phyloP scores from a whole-genome alignment of 257 asterid genomes.

The Fraxinus cuspidata region DNA sequence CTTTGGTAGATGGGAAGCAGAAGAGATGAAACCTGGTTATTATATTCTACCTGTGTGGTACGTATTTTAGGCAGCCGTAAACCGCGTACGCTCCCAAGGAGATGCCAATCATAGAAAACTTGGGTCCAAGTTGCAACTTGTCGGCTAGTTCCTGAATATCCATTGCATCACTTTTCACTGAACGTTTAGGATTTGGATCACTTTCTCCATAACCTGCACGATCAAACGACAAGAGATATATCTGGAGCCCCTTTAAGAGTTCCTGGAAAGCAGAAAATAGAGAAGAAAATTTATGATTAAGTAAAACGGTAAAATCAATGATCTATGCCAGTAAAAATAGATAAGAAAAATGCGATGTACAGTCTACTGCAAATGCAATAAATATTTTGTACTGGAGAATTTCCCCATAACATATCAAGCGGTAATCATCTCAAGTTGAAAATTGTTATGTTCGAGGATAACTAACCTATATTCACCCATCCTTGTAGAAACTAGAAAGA shows the following conservation, averaged over 20 bases:
- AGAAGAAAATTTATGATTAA: neutral
- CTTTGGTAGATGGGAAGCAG: neutral
- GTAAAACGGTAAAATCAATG: neutral
- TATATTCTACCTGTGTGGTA: constrained; percentile 67
- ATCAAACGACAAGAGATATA: constrained; percentile 71
- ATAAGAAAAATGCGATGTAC: neutral
- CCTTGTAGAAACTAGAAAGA: neutral
- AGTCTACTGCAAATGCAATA: neutral
- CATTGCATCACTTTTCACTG: constrained; percentile 76
- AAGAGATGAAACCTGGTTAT: neutral
- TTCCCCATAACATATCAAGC: neutral
- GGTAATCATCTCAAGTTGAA: neutral
- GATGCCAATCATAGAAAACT: constrained; percentile 63
- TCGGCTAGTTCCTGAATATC: constrained; percentile 89
- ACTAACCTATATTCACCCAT: neutral
- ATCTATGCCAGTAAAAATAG: neutral
- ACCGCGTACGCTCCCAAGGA: constrained; percentile 77
- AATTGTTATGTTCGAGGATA: neutral
- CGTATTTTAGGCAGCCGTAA: constrained; percentile 69
- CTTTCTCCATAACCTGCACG: constrained; percentile 97
- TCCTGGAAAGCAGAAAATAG: constrained; percentile 45
- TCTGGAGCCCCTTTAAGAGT: constrained; percentile 47
- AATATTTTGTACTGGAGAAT: neutral
- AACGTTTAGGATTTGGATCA: constrained; percentile 71
- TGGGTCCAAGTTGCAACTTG: constrained; percentile 62